Base-by-base conservation (phyloP, 495 filamentous ascomycete species). In the Aspergillus diversus region DNA sequence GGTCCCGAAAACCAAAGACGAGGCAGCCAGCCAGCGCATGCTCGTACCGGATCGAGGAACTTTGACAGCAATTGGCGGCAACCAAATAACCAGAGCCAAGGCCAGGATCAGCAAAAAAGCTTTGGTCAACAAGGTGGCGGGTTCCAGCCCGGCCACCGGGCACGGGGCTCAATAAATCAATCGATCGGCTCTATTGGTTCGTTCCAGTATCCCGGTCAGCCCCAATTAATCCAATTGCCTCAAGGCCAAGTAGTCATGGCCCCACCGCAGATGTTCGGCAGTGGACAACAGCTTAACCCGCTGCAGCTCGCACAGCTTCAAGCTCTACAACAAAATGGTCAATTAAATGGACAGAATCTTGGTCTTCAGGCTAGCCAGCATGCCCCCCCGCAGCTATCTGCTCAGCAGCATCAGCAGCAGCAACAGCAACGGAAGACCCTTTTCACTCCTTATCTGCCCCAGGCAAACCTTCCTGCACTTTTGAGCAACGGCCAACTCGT, bases 51-150 rank as follows among this genome's bases (percentile, higher is more conserved):
- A 7, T 99, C 95, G 15, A 84, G 95, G 34, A 99, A 98, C 72
- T 99, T 98, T 75, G 96, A 99, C 64, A 87, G 92, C 64, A 98
- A 99, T 76, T 99, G 95, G 95, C 89, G 95, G 67, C 94, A 95
- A 73, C 95, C 91, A 63, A 88, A 86, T 71, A 90, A 89, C 68
- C 84, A 86, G 64, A 69, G 69, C 50, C 82, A 83, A 59, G 69
- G 71, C 34, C 83, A 83, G 63, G 80, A 84, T 54, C 80, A 84
- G 60, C 81, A 82, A 65, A 82, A 81, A 69, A 76, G 89, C 69
- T 88, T 89, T 66, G 89, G 87, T 58, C 88, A 88, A 37, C 78
- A 84, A 57, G 79, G 83, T 33, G 73, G 76, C 66, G 81, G 80
- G 34, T 99, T 97, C 80, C 95, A 97, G 75, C 93, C 94, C 17